Evolutionary conservation across 148 eudicot genomes (phyloP), one percentile per base, ranked within the genome.

Genomic region (Hydrangea macrophylla): DNA sequence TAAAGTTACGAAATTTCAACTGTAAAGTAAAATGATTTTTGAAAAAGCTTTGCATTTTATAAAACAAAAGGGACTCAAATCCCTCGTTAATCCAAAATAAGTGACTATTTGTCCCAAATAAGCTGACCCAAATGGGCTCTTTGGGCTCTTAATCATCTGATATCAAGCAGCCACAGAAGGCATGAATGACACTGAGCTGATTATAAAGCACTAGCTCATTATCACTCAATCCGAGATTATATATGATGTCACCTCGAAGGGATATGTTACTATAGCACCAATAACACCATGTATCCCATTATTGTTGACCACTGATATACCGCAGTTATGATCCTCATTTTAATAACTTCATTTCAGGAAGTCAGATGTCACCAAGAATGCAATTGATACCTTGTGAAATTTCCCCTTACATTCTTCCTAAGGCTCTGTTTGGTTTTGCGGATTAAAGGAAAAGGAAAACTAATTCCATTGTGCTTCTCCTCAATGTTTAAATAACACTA

Each of bases 81-180:
- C n/a, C n/a, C n/a, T n/a, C n/a, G n/a, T n/a, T n/a, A n/a, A n/a
- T n/a, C n/a, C n/a, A n/a, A n/a, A n/a, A n/a, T n/a, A n/a, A n/a
- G n/a, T n/a, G n/a, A n/a, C n/a, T n/a, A n/a, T n/a, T n/a, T n/a
- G n/a, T n/a, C n/a, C n/a, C n/a, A n/a, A n/a, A n/a, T n/a, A n/a
- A n/a, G n/a, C n/a, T n/a, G n/a, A n/a, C n/a, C n/a, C n/a, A n/a
- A n/a, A n/a, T n/a, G n/a, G n/a, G n/a, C n/a, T n/a, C n/a, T n/a
- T n/a, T n/a, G n/a, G n/a, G n/a, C n/a, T n/a, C n/a, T 24, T 9
- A 36, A 48, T 32, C n/a, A 30, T 17, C 23, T 35, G 44, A 23
- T 55, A 23, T 25, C 58, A 30, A 66, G 13, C 23, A n/a, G n/a
- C 36, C 62, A 58, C 23, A 58, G 62, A 58, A 30, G 37, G 60